Evolutionary conservation across 2,329 filamentous ascomycete genomes (phyloP), one percentile per base, ranked within the genome.

Genomic region (Pseudogymnoascus sp.): DNA sequence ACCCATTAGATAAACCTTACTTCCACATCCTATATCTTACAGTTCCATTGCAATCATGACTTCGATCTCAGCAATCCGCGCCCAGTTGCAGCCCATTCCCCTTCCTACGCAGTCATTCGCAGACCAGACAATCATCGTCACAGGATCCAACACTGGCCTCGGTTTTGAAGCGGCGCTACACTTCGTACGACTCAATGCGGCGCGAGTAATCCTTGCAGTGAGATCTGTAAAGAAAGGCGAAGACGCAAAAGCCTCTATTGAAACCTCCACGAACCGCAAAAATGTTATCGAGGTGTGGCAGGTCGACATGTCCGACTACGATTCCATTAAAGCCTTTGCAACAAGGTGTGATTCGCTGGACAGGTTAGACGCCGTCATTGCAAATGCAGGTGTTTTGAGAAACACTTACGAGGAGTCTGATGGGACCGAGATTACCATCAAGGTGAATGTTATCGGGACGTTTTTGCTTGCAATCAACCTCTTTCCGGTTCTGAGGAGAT

Each of bases 381-480:
- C 42, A 16, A 69, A 69, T 65, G 67, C 67, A 3, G 66, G 63
- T 5, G 61, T 67, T 7, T 61, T n/a, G 11, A 53, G 9, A n/a
- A 61, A 23, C 34, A 43, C 43, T 14, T 68, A 66, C 59, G 11
- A 49, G 8, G 62, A 61, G 31, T 38, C 31, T 38, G 66, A 65
- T 62, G 79, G 77, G 2, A 73, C 76, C 62, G 80, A 82, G 69
- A 68, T 68, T n/a, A 76, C 72, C 28, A 68, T 81, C 59, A 77
- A 76, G 3, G 74, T 82, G 59, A 82, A 83, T 66, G 76, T 81
- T 16, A 71, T 83, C 40, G 75, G 74, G 2, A 82, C 78, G 0
- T 77, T 78, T 40, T 70, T 82, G 31, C 71, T 82, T 62, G 75
- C 76, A 0, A 46, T 82, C 7, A 65, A 77, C 60, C 66, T 81